Conservation (phyloP, 805 yeast species). For the Debaryomyces maramus region DNA sequence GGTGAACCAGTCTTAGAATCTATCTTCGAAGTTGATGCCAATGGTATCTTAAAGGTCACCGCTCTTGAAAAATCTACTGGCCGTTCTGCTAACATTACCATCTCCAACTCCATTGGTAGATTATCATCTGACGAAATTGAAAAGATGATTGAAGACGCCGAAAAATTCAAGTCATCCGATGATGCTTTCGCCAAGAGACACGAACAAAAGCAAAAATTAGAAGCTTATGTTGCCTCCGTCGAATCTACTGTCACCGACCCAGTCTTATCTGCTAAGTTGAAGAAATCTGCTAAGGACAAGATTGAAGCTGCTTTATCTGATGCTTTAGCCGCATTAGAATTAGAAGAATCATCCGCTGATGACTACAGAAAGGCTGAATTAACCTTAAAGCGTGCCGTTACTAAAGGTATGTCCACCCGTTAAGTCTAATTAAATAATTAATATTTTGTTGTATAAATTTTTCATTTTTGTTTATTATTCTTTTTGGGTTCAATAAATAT, state of each 20-base stretch:
- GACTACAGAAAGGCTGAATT: conserved; percentile 99
- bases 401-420: conserved; percentile 99
- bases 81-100: conserved; percentile 51
- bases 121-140: conserved; percentile 50
- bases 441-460: conserved; percentile 12
- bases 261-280: conserved; percentile 93
- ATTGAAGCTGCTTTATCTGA: conserved; percentile 97
- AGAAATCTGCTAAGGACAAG: conserved; percentile 96
- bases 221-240: conserved; percentile 94
- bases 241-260: conserved; percentile 98
- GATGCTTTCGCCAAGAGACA: conserved; percentile 99
- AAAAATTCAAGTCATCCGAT: conserved; percentile 88
- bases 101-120: conserved; percentile 52
- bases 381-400: conserved; percentile 97
- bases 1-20: conserved; percentile 53
- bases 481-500: conserved; percentile 15
- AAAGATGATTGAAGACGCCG: conserved; percentile 50
- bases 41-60: conserved; percentile 52
- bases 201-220: conserved; percentile 99
- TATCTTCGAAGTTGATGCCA: conserved; percentile 51
- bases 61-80: conserved; percentile 52
- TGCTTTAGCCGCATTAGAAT: conserved; percentile 95
- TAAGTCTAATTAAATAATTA: conserved; percentile 41
- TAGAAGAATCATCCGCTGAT: conserved; percentile 95
- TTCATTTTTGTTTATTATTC: conserved; percentile 13